phyloP scores from a whole-genome alignment of 495 filamentous ascomycete genomes.

The Barbatosphaeria neglecta region DNA sequence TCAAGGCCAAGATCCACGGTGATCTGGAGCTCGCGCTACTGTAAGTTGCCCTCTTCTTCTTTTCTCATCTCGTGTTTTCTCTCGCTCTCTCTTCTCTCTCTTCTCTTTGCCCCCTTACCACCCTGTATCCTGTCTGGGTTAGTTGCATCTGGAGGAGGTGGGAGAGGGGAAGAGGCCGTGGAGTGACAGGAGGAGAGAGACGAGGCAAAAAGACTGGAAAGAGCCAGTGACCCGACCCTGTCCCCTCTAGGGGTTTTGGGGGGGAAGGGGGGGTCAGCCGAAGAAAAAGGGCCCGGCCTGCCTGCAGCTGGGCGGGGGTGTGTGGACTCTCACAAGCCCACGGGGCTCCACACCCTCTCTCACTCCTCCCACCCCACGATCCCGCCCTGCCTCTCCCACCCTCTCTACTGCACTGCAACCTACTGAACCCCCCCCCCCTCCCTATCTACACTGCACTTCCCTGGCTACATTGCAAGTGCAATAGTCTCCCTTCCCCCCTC shows the following conservation, averaged over 20 bases:
- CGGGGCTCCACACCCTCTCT: too few species aligned
- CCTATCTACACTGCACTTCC: background rate
- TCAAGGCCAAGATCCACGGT: conserved; percentile 90
- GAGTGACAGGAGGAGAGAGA: background rate
- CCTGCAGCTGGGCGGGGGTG: too few species aligned
- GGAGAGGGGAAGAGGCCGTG: conserved; percentile 1
- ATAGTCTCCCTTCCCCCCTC: background rate
- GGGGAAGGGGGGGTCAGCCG: too few species aligned
- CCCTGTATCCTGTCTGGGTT: background rate
- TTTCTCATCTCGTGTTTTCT: conserved; percentile 2
- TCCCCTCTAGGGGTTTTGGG: too few species aligned
- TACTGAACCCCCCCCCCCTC: too few species aligned
- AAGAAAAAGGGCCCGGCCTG: too few species aligned
- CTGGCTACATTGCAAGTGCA: background rate
- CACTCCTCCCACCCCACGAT: too few species aligned
- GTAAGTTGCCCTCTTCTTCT: conserved; percentile 37
- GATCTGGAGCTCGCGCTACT: conserved; percentile 76
- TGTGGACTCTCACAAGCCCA: too few species aligned
- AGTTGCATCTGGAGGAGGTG: conserved; percentile 6
- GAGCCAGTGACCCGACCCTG: too few species aligned
- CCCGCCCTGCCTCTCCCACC: too few species aligned
- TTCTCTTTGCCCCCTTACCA: conserved; percentile 1
- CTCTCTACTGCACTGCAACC: too few species aligned
- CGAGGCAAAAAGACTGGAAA: too few species aligned
- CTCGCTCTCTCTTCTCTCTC: background rate